Percentiles rank a stretch among this genome's conserved stretches.
These are phyloP conservation scores for Silene uniflora DNA, from an alignment of 148 eudicot genomes.

Conservation along the genomic window DNA sequence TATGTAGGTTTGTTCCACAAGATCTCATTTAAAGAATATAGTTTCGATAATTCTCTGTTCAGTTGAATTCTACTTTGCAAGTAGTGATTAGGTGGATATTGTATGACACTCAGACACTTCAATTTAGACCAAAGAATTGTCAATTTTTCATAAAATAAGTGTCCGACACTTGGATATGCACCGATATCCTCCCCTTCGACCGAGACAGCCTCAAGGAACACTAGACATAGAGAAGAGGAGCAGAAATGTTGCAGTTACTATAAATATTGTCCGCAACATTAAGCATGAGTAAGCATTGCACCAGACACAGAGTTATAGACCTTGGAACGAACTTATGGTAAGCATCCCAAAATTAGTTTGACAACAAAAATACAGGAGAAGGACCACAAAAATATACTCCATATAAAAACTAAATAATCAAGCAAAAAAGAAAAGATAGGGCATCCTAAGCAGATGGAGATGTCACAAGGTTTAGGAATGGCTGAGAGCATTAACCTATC, in stretches of 20 bases:
- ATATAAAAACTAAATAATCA: neutral
- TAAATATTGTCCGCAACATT: neutral
- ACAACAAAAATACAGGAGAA: neutral
- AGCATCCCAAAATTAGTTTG: neutral
- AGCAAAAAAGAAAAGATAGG: neutral
- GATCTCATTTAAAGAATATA: neutral
- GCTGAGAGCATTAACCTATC: conserved; percentile 47
- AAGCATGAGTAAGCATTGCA: neutral
- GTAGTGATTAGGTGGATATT: too few species aligned
- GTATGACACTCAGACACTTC: too few species aligned
- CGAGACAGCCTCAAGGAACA: too few species aligned
- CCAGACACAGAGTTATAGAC: neutral
- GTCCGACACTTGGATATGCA: too few species aligned
- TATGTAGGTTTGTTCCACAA: too few species aligned
- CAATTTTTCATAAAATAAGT: too few species aligned
- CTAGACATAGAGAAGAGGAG: too few species aligned
- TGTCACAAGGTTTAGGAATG: neutral
- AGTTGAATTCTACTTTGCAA: too few species aligned
- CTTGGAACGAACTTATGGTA: neutral
- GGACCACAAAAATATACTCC: neutral
- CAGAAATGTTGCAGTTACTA: neutral
- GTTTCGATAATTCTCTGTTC: too few species aligned
- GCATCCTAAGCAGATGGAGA: neutral
- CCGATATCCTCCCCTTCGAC: too few species aligned
- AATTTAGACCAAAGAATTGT: too few species aligned